A percentile compares a stretch with the other conserved stretches of the same genome.
Conservation (phyloP, 768 basidiomycete species). For the Suillus paluster region DNA sequence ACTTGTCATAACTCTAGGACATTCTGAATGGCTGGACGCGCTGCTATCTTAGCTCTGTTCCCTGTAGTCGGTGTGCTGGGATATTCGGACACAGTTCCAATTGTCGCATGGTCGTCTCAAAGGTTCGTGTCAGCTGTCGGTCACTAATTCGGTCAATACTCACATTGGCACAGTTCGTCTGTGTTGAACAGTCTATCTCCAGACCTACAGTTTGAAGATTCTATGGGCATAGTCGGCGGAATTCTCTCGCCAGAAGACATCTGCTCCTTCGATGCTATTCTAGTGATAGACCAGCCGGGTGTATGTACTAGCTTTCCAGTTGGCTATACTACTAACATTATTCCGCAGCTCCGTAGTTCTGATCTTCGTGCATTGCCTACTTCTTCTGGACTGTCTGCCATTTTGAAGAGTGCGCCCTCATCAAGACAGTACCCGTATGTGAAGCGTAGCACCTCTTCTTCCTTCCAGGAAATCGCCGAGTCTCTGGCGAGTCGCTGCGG, state of each 20-base stretch:
- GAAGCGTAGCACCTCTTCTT: constrained; percentile 32
- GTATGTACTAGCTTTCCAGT: constrained; percentile 46
- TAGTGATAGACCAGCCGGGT: constrained; percentile 73
- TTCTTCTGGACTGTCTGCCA: constrained; percentile 50
- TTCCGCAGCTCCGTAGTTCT: constrained; percentile 68
- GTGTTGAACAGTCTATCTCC: constrained; percentile 48
- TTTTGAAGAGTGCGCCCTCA: constrained; percentile 54
- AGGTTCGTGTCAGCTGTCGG: constrained; percentile 42
- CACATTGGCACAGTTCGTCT: constrained; percentile 45
- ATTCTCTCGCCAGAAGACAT: constrained; percentile 50
- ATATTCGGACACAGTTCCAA: constrained; percentile 64
- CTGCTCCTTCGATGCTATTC: constrained; percentile 67
- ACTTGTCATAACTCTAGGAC: constrained; percentile 9
- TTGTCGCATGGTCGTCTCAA: constrained; percentile 74
- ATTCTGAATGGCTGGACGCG: constrained; percentile 46
- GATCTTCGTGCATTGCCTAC: constrained; percentile 67
- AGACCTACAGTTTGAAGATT: constrained; percentile 30
- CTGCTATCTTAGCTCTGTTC: constrained; percentile 49
- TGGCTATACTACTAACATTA: constrained; percentile 8
- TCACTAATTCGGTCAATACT: neutral
- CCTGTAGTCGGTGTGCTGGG: constrained; percentile 49
- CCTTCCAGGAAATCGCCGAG: constrained; percentile 43
- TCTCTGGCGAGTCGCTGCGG: constrained; percentile 57
- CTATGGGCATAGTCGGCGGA: constrained; percentile 44
- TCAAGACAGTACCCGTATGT: constrained; percentile 69